Percentiles rank a stretch among this genome's conserved stretches.
phyloP scores from a whole-genome alignment of 2,329 filamentous ascomycete genomes.

The Passalora sequoiae region DNA sequence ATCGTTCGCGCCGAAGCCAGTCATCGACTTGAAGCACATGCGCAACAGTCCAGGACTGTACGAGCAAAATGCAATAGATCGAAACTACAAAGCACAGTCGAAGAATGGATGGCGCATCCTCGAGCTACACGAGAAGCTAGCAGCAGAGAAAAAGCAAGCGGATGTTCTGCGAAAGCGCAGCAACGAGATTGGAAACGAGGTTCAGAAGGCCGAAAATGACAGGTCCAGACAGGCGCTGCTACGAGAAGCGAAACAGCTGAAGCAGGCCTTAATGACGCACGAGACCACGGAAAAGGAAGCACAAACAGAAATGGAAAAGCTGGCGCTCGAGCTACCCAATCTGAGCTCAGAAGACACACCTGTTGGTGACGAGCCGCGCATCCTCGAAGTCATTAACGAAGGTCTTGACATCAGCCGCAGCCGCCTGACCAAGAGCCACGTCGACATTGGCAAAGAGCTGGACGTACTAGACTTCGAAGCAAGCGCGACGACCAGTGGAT shows the following conservation, averaged over 20 bases:
- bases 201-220: constrained; percentile 24
- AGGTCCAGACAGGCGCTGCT: constrained; percentile 48
- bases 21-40: constrained; percentile 82
- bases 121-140: constrained; percentile 44
- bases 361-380: constrained; percentile 56
- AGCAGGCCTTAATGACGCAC: constrained; percentile 56
- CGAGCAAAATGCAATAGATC: constrained; percentile 73
- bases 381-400: constrained; percentile 72
- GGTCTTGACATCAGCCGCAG: not conserved
- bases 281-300: constrained; percentile 59
- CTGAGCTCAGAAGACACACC: constrained; percentile 74
- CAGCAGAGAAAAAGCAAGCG: constrained; percentile 52
- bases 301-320: constrained; percentile 20
- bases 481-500: constrained; percentile 77
- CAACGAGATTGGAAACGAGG: constrained; percentile 58
- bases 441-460: constrained; percentile 80
- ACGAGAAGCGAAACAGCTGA: constrained; percentile 60
- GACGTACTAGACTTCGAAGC: constrained; percentile 83
- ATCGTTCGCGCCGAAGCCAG: constrained; percentile 69
- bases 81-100: constrained; percentile 66
- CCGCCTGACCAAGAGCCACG: constrained; percentile 35
- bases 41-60: constrained; percentile 77
- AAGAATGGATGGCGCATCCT: constrained; percentile 51
- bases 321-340: constrained; percentile 56
- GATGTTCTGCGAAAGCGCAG: constrained; percentile 60